Evolutionary conservation across 164 flowering plant species (phyloP).

Genomic region (Macadamia integrifolia): DNA sequence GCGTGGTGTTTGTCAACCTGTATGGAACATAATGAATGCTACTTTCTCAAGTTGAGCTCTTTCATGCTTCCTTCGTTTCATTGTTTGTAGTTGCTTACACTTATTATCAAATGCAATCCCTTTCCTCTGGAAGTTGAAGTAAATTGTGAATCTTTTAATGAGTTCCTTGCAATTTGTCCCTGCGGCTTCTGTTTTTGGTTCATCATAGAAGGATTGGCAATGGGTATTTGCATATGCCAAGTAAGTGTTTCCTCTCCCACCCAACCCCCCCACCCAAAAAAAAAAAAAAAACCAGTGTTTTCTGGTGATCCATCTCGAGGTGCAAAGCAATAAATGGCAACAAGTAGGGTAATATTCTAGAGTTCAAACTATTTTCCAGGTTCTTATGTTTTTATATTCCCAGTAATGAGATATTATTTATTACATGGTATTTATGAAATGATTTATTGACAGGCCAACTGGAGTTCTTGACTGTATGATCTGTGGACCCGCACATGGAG

Average conservation of each 20-base stretch:
- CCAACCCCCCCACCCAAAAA: background rate
- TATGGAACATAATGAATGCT: background rate
- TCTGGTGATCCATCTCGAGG: background rate
- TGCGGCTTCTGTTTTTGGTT: constrained; percentile 73
- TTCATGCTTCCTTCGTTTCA: background rate
- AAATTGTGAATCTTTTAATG: background rate
- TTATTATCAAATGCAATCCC: background rate
- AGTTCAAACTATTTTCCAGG: background rate
- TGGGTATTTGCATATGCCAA: constrained; percentile 61
- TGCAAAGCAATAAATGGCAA: background rate
- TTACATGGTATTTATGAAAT: constrained; percentile 2
- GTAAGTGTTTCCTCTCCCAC: constrained; percentile 29
- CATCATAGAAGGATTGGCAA: constrained; percentile 80
- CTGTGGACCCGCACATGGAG: constrained; percentile 82
- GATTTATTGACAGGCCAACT: constrained; percentile 44
- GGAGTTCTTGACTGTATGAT: constrained; percentile 58
- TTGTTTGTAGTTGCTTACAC: background rate
- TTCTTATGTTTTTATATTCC: background rate
- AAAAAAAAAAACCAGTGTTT: background rate
- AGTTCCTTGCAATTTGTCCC: constrained; percentile 60
- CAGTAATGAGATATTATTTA: background rate
- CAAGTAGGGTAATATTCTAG: background rate
- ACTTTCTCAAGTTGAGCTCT: background rate
- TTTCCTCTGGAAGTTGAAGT: background rate
- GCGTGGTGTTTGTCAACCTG: no score